A percentile compares a stretch with the other conserved stretches of the same genome.
These are phyloP conservation scores for Tuctoria greenei DNA, from an alignment of 176 grass and related monocot species.

Conservation along the genomic window DNA sequence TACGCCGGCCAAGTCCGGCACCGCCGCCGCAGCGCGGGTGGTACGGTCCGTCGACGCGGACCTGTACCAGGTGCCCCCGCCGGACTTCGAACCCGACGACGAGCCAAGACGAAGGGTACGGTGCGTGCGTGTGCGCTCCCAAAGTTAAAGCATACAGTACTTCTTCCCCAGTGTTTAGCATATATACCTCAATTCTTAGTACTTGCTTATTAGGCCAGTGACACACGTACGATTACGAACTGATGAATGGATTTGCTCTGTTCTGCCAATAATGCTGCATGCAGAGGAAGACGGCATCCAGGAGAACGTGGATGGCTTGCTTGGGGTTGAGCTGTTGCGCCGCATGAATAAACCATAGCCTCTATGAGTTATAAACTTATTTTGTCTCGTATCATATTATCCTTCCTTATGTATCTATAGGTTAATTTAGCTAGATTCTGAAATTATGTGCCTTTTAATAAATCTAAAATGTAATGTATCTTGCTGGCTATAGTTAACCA, in stretches of 20 bases:
- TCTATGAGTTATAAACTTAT: neutral
- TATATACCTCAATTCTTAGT: neutral
- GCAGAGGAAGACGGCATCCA: neutral
- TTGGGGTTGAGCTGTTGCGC: neutral
- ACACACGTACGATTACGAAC: neutral
- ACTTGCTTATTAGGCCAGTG: too few species aligned
- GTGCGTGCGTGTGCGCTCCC: too few species aligned
- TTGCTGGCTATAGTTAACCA: neutral
- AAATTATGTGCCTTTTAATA: neutral
- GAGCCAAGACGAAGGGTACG: neutral
- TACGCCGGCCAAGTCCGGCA: neutral
- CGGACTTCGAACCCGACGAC: conserved; percentile 10
- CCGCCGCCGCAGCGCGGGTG: neutral
- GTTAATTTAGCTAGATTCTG: neutral
- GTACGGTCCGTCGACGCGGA: conserved; percentile 23
- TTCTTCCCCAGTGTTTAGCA: neutral
- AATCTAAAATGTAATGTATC: neutral
- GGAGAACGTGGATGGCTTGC: neutral
- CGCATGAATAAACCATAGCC: neutral
- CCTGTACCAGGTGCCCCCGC: conserved; percentile 43
- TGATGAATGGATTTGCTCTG: neutral
- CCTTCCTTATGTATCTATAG: neutral
- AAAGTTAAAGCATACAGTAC: too few species aligned
- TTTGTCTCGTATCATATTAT: neutral
- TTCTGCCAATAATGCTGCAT: neutral